Conservation (phyloP, 768 basidiomycete genomes). For the Mycena olivaceomarginata region DNA sequence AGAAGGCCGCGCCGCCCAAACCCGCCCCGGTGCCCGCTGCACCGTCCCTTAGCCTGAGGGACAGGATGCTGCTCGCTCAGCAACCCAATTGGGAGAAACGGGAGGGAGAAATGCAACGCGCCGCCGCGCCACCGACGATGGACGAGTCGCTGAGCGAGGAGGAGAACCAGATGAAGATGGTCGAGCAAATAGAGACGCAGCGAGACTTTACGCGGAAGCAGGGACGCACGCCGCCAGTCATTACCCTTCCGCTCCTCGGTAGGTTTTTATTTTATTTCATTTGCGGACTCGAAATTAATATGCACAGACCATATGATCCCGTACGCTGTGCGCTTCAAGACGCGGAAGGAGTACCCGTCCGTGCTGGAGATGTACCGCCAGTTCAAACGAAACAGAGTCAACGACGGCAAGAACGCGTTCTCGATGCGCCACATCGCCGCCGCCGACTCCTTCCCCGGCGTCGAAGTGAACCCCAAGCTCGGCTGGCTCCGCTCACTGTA, state of each 20-base stretch:
- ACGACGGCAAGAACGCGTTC: constrained; percentile 45
- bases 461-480: constrained; percentile 13
- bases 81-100: neutral
- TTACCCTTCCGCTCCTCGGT: constrained; percentile 29
- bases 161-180: neutral
- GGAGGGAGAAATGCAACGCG: neutral
- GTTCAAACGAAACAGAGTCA: constrained; percentile 30
- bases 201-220: neutral
- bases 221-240: neutral
- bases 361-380: constrained; percentile 24
- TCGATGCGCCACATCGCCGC: constrained; percentile 39
- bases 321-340: constrained; percentile 29
- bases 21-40: neutral
- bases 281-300: neutral
- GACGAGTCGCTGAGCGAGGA: neutral
- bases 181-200: neutral
- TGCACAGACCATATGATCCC: constrained; percentile 34
- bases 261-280: neutral
- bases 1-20: neutral
- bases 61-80: neutral
- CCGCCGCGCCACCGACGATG: neutral
- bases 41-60: neutral
- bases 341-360: constrained; percentile 26
- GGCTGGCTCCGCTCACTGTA: constrained; percentile 20
- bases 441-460: constrained; percentile 36